Percentiles rank a stretch among this genome's conserved stretches.
phyloP scores from a whole-genome alignment of 495 filamentous ascomycete genomes.

The Parmelia sp. region DNA sequence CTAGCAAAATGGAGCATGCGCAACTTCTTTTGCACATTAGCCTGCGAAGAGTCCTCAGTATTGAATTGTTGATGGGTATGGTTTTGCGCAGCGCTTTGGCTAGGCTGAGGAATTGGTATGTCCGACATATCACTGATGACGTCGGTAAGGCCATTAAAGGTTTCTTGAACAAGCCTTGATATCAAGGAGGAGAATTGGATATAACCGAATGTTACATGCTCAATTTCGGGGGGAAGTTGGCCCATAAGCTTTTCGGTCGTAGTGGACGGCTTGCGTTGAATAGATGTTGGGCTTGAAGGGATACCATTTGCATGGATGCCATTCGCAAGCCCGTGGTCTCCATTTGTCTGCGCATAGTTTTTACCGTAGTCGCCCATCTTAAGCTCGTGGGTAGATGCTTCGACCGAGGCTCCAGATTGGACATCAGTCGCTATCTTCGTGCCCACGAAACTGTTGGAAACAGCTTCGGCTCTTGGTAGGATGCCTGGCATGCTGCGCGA shows the following conservation, averaged over 20 bases:
- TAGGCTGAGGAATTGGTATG: slow-evolving; percentile 39
- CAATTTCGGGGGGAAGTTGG: slow-evolving; percentile 64
- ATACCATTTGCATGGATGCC: slow-evolving; percentile 21
- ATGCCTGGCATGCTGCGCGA: slow-evolving; percentile 23
- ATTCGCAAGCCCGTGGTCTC: slow-evolving; percentile 12
- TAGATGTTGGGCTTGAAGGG: neutral
- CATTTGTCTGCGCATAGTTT: slow-evolving; percentile 17
- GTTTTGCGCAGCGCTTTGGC: slow-evolving; percentile 33
- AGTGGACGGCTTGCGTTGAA: slow-evolving; percentile 5
- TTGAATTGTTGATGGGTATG: slow-evolving; percentile 33
- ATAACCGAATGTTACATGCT: slow-evolving; percentile 71
- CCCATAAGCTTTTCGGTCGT: slow-evolving; percentile 10
- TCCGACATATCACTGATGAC: slow-evolving; percentile 64
- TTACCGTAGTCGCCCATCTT: slow-evolving; percentile 17
- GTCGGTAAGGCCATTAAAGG: slow-evolving; percentile 67
- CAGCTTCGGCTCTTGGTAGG: slow-evolving; percentile 12
- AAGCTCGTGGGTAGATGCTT: neutral
- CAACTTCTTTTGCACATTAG: slow-evolving; percentile 75
- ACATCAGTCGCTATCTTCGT: slow-evolving; percentile 3
- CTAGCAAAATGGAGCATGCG: slow-evolving; percentile 66
- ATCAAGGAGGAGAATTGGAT: slow-evolving; percentile 64
- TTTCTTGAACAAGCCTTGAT: slow-evolving; percentile 70
- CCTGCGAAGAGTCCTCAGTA: slow-evolving; percentile 52
- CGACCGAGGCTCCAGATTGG: neutral
- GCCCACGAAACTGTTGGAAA: neutral